phyloP scores from a whole-genome alignment of 257 asterid species.

The Osmanthus fragrans region DNA sequence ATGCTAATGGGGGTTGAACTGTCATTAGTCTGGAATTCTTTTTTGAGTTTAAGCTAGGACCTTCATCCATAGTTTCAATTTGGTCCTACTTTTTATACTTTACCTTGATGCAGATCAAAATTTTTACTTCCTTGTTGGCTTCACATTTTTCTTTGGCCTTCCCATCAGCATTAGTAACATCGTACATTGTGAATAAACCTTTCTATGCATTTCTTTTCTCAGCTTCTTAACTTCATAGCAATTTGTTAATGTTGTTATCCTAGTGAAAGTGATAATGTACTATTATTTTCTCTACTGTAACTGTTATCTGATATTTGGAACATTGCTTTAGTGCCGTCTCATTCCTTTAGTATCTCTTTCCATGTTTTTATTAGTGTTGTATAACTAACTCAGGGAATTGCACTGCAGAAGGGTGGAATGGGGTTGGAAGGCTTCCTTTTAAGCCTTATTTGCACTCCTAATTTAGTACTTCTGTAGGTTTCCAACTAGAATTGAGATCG shows the following conservation, averaged over 20 bases:
- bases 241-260: background rate
- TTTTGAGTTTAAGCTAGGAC: background rate
- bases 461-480: background rate
- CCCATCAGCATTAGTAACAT: background rate
- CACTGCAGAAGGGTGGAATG: background rate
- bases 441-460: background rate
- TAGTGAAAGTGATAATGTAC: background rate
- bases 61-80: background rate
- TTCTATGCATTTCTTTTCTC: slow-evolving; percentile 11
- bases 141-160: background rate
- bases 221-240: slow-evolving; percentile 13
- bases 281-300: background rate
- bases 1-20: background rate
- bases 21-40: background rate
- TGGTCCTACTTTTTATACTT: background rate
- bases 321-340: background rate
- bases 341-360: background rate
- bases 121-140: no score
- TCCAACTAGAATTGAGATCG: background rate
- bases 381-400: background rate
- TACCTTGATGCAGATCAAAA: background rate
- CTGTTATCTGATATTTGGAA: background rate
- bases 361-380: background rate
- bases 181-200: background rate
- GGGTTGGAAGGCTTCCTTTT: background rate